Conservation (phyloP, 495 filamentous ascomycete genomes). For the Talaromyces ruber region DNA sequence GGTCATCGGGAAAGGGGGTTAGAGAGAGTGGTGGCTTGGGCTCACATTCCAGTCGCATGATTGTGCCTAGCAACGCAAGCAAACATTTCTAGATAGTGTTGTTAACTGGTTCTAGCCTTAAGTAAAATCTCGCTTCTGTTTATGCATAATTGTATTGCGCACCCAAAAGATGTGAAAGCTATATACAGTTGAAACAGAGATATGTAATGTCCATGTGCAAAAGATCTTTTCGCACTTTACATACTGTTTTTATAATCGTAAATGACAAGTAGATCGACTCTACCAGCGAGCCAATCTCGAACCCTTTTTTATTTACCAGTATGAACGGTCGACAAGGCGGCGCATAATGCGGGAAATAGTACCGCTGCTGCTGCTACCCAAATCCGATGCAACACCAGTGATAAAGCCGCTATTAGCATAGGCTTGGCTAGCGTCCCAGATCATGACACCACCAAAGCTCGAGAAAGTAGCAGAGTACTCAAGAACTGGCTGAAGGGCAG, state of each 20-base stretch:
- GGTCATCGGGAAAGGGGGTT: neutral
- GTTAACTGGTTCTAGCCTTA: neutral
- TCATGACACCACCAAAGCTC: conserved; percentile 63
- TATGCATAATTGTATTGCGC: neutral
- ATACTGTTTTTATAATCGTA: neutral
- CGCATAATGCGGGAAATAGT: conserved; percentile 10
- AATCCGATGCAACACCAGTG: conserved; percentile 14
- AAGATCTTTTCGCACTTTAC: neutral
- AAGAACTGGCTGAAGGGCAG: conserved; percentile 38
- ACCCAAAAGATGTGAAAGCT: neutral
- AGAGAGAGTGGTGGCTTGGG: neutral
- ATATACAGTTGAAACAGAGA: neutral
- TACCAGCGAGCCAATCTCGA: neutral
- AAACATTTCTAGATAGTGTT: neutral
- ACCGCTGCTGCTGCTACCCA: conserved; percentile 4
- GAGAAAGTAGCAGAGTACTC: conserved; percentile 41
- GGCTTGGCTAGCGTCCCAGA: conserved; percentile 62
- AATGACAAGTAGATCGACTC: neutral
- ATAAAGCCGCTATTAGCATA: conserved; percentile 52
- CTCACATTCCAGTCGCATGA: neutral
- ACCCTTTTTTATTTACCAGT: neutral
- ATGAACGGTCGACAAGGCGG: neutral
- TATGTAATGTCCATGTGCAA: neutral
- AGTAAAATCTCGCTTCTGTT: neutral
- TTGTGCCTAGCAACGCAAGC: neutral